phyloP scores from a whole-genome alignment of 2,329 filamentous ascomycete species.

The Aspergillus sergii region DNA sequence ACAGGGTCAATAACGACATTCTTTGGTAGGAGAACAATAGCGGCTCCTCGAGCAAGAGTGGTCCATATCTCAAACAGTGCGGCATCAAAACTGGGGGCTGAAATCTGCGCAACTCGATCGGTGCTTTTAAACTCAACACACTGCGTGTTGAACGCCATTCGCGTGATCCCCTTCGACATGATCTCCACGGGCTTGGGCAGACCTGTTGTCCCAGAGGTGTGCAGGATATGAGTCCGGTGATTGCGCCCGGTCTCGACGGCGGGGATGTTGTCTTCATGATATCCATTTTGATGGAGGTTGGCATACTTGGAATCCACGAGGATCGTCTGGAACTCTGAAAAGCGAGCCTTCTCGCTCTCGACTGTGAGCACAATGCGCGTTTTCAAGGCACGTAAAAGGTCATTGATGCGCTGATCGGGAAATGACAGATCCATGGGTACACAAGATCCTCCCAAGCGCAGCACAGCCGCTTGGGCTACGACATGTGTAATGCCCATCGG shows the following conservation, averaged over 20 bases:
- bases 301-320: not conserved
- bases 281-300: not conserved
- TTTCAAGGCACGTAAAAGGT: not conserved
- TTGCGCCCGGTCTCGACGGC: not conserved
- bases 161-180: not conserved
- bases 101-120: not conserved
- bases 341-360: not conserved
- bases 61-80: slow-evolving; percentile 7
- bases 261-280: not conserved
- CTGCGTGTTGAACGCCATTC: not conserved
- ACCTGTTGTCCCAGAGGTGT: slow-evolving; percentile 2
- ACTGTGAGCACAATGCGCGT: not conserved
- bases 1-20: not conserved
- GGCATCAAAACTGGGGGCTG: not conserved
- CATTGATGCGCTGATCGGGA: not conserved
- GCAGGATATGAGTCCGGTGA: not conserved
- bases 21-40: not conserved
- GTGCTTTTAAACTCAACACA: not conserved
- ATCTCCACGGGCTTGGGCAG: slow-evolving; percentile 4
- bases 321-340: not conserved
- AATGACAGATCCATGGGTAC: not conserved
- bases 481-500: not conserved
- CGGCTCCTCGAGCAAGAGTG: not conserved
- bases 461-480: not conserved
- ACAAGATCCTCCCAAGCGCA: not conserved